Conservation (phyloP, 177 flowering plant species). For the Vitis hybrid region DNA sequence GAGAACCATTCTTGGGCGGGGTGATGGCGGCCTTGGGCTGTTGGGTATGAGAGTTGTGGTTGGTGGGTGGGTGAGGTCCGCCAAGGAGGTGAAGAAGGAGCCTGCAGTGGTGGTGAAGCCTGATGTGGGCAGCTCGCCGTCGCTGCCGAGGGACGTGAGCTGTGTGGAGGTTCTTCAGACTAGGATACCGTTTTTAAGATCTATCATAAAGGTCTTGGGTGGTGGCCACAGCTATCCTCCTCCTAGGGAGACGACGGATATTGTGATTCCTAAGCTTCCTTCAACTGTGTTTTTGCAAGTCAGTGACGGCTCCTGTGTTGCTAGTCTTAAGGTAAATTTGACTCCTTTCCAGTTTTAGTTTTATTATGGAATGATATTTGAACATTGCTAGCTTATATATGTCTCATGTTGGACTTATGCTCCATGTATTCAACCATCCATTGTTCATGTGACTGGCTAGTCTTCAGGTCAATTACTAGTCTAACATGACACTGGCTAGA, state of each 20-base stretch:
- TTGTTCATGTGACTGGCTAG: no score
- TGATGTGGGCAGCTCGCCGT: neutral
- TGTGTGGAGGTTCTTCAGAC: slow-evolving; percentile 62
- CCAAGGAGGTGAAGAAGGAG: slow-evolving; percentile 51
- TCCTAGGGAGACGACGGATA: slow-evolving; percentile 32
- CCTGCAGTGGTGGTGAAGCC: slow-evolving; percentile 6
- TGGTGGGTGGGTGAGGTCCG: slow-evolving; percentile 94
- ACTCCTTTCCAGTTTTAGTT: neutral
- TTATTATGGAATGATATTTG: no score
- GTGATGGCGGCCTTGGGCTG: slow-evolving; percentile 57
- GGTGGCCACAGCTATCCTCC: slow-evolving; percentile 19
- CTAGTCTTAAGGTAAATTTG: slow-evolving; percentile 67
- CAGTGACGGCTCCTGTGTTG: slow-evolving; percentile 78
- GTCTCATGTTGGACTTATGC: no score
- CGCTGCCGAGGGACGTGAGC: slow-evolving; percentile 34
- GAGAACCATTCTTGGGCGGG: slow-evolving; percentile 45
- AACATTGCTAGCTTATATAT: no score
- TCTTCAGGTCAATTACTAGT: no score
- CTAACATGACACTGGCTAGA: no score
- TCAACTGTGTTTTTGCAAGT: slow-evolving; percentile 48
- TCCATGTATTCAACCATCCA: no score
- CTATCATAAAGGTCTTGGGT: slow-evolving; percentile 44
- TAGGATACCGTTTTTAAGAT: slow-evolving; percentile 47
- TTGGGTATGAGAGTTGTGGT: slow-evolving; percentile 61
- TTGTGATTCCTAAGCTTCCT: slow-evolving; percentile 27